Conservation (phyloP, 495 filamentous ascomycete genomes). For the Tuber umbilicatum region DNA sequence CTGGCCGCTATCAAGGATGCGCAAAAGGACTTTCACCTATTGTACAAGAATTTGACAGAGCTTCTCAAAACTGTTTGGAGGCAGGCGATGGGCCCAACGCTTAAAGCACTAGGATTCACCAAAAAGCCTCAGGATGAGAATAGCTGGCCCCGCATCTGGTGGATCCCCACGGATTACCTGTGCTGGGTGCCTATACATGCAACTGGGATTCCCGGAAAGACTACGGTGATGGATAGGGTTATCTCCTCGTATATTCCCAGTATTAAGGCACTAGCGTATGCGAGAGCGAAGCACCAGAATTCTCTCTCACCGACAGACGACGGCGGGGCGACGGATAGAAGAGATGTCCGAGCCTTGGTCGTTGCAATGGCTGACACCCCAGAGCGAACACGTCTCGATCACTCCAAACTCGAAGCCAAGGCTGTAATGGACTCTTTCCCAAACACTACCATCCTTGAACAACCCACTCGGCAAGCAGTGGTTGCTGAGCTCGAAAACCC, state of each 20-base stretch:
- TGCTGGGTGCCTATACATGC: conserved; percentile 12
- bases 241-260: conserved; percentile 11
- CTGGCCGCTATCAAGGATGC: background rate
- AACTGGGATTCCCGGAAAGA: background rate
- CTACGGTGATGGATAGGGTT: conserved; percentile 10
- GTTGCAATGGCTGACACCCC: conserved; percentile 13
- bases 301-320: background rate
- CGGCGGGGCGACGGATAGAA: background rate
- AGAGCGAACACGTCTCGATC: background rate
- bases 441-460: background rate
- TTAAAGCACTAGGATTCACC: background rate
- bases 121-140: background rate
- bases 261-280: background rate
- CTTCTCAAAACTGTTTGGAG: background rate
- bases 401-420: background rate
- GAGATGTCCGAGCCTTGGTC: conserved; percentile 1
- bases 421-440: background rate
- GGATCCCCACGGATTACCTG: conserved; percentile 10
- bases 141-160: conserved; percentile 15
- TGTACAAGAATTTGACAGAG: background rate
- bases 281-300: background rate
- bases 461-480: conserved; percentile 3
- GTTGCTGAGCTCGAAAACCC: conserved; percentile 9
- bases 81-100: background rate
- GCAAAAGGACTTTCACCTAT: background rate